phyloP scores from a whole-genome alignment of 768 basidiomycete species.

The Dendrothele bispora region DNA sequence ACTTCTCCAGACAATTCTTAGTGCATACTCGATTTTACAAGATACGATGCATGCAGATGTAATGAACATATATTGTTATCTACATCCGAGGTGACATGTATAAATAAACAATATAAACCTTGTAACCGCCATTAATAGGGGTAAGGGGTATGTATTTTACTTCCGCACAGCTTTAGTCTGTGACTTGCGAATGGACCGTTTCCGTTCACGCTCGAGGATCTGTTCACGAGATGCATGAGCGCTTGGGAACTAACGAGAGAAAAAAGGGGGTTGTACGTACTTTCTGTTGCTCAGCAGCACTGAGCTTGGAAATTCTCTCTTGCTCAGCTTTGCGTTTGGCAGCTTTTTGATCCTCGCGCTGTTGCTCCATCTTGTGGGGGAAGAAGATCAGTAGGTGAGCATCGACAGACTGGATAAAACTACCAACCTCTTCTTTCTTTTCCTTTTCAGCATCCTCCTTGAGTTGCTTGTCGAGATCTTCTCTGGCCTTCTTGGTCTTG shows the following conservation, averaged over 20 bases:
- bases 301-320: conserved; percentile 70
- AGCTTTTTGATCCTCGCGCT: conserved; percentile 65
- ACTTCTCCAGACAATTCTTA: too few species aligned
- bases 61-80: too few species aligned
- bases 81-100: too few species aligned
- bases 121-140: too few species aligned
- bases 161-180: conserved; percentile 65
- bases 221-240: conserved; percentile 19
- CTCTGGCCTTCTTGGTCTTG: conserved; percentile 75
- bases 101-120: too few species aligned
- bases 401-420: not conserved
- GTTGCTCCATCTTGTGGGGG: conserved; percentile 37
- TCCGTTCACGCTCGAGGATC: conserved; percentile 77
- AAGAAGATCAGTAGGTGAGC: not conserved
- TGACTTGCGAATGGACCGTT: conserved; percentile 65
- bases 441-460: conserved; percentile 67
- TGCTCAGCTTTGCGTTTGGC: conserved; percentile 75
- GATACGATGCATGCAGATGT: too few species aligned
- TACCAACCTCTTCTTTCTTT: conserved; percentile 67
- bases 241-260: conserved; percentile 4
- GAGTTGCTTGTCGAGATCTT: conserved; percentile 69
- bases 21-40: too few species aligned
- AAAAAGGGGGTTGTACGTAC: conserved; percentile 31
- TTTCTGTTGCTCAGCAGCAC: conserved; percentile 83
- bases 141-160: too few species aligned